These are phyloP conservation scores for Arthroderma uncinatum DNA, from an alignment of 2,329 filamentous ascomycete genomes.

Conservation along the genomic window DNA sequence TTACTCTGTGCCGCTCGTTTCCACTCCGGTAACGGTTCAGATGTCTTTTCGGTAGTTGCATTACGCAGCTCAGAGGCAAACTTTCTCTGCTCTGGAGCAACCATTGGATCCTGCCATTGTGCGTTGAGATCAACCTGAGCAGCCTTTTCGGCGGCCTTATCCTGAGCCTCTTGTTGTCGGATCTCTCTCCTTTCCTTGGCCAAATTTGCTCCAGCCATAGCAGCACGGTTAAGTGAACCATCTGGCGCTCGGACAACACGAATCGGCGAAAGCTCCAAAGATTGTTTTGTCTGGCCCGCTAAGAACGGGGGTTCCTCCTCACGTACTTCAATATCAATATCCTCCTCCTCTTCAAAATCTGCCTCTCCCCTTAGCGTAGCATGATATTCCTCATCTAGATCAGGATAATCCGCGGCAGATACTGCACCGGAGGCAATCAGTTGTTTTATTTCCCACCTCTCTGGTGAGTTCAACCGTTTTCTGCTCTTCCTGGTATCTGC, in stretches of 20 bases:
- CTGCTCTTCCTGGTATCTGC: conserved; percentile 52
- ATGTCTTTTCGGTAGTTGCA: conserved; percentile 47
- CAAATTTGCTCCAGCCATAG: conserved; percentile 80
- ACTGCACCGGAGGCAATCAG: conserved; percentile 90
- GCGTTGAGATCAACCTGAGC: conserved; percentile 71
- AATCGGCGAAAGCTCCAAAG: conserved; percentile 86
- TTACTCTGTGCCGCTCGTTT: conserved; percentile 71
- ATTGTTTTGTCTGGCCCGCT: conserved; percentile 91
- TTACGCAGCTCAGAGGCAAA: conserved; percentile 80
- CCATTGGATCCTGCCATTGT: conserved; percentile 97
- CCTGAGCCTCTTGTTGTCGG: conserved; percentile 76
- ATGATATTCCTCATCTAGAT: conserved; percentile 88
- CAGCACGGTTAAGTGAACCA: conserved; percentile 92
- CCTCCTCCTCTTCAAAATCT: conserved; percentile 84
- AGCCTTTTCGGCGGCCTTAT: conserved; percentile 60
- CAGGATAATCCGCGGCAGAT: conserved; percentile 86
- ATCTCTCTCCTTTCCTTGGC: conserved; percentile 85
- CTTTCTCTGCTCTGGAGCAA: conserved; percentile 67
- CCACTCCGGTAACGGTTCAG: conserved; percentile 77
- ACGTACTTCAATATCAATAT: conserved; percentile 90
- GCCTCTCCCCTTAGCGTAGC: conserved; percentile 75
- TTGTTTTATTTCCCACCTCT: conserved; percentile 95
- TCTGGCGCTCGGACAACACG: conserved; percentile 95
- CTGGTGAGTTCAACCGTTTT: conserved; percentile 92
- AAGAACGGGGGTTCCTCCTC: conserved; percentile 96